These are phyloP conservation scores for Alternaria alternata DNA, from an alignment of 2,329 filamentous ascomycete genomes.

Conservation along the genomic window DNA sequence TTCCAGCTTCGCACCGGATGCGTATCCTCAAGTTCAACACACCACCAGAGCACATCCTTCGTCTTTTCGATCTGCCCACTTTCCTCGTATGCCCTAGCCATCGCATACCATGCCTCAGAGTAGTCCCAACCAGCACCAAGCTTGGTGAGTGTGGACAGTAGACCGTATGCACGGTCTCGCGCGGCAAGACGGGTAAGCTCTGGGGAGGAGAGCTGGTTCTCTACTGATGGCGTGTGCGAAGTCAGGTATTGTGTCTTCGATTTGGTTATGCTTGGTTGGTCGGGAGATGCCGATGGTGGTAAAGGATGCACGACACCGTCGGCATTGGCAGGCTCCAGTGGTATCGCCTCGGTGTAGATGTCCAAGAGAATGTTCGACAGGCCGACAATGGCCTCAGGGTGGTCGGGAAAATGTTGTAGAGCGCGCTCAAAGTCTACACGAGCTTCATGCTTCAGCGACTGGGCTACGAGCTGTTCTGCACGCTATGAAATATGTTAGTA, in stretches of 20 bases:
- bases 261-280: conserved; percentile 3
- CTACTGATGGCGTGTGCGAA: conserved; percentile 55
- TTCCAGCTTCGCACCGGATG: conserved; percentile 82
- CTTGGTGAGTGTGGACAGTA: conserved; percentile 84
- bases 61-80: conserved; percentile 86
- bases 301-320: conserved; percentile 19
- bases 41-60: conserved; percentile 96
- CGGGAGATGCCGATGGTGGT: conserved; percentile 15
- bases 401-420: conserved; percentile 79
- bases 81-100: conserved; percentile 87
- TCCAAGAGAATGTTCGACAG: conserved; percentile 87
- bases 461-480: conserved; percentile 71
- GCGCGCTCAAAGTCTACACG: conserved; percentile 83
- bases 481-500: conserved; percentile 57
- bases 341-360: conserved; percentile 72
- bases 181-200: conserved; percentile 85
- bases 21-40: conserved; percentile 90
- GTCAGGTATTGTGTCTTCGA: conserved; percentile 57
- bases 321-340: conserved; percentile 64
- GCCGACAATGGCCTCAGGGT: conserved; percentile 80
- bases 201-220: conserved; percentile 64
- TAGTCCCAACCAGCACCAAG: conserved; percentile 88
- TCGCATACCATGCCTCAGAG: conserved; percentile 89
- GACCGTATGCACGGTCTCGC: conserved; percentile 84
- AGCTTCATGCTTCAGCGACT: conserved; percentile 71